Conservation (phyloP, 1,284 basidiomycete genomes). For the Ustilago trichophora region DNA sequence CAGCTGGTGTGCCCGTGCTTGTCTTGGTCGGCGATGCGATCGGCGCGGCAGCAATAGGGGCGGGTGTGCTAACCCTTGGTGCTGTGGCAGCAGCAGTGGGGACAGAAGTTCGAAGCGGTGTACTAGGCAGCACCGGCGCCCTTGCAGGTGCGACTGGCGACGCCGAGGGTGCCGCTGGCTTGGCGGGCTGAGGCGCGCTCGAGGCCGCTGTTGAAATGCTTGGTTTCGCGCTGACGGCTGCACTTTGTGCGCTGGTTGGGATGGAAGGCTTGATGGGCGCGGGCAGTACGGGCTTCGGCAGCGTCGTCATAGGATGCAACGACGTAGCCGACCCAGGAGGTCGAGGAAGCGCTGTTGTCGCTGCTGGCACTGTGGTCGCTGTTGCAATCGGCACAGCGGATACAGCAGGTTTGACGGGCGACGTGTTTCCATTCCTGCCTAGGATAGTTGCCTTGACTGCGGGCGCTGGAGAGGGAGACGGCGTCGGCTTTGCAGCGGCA, state of each 20-base stretch:
- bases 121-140: conserved; percentile 21
- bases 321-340: conserved; percentile 20
- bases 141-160: conserved; percentile 5
- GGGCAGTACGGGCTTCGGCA: conserved; percentile 39
- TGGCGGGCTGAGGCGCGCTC: neutral
- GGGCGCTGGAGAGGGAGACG: neutral
- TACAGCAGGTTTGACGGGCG: conserved; percentile 7
- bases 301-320: conserved; percentile 20
- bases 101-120: conserved; percentile 21
- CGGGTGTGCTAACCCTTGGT: conserved; percentile 7
- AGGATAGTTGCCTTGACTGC: neutral
- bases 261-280: conserved; percentile 30
- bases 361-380: conserved; percentile 1
- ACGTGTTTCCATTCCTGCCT: conserved; percentile 8
- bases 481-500: conserved; percentile 6
- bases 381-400: neutral
- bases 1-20: neutral
- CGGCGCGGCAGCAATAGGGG: neutral
- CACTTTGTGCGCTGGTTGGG: conserved; percentile 8
- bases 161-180: neutral
- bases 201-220: neutral
- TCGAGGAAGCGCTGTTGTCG: conserved; percentile 22
- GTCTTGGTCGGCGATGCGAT: conserved; percentile 12
- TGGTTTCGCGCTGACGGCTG: neutral
- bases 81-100: neutral